Evolutionary conservation across 2,329 filamentous ascomycete genomes (phyloP).

Genomic region (Aspergillus oerlinghausenensis): DNA sequence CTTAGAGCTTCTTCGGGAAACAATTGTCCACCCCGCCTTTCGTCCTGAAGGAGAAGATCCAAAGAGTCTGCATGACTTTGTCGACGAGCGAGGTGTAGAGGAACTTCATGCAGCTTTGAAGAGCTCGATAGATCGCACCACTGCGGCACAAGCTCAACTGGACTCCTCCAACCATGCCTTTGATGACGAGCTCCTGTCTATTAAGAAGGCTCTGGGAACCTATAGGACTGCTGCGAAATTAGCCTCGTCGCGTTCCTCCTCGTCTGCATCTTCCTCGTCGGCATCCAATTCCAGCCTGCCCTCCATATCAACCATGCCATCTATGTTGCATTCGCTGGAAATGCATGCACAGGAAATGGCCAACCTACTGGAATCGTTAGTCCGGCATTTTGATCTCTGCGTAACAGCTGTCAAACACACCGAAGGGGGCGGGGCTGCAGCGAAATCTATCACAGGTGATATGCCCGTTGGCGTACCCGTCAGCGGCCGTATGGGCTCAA

Average conservation of each 20-base stretch:
- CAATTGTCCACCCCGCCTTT: slow-evolving; percentile 55
- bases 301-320: slow-evolving; percentile 43
- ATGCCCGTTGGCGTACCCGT: slow-evolving; percentile 49
- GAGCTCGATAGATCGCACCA: slow-evolving; percentile 57
- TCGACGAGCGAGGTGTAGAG: slow-evolving; percentile 59
- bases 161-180: slow-evolving; percentile 58
- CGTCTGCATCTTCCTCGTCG: slow-evolving; percentile 30
- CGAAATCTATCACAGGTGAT: slow-evolving; percentile 62
- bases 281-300: slow-evolving; percentile 31
- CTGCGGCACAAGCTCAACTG: slow-evolving; percentile 56
- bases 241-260: slow-evolving; percentile 34
- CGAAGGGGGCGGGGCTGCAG: slow-evolving; percentile 70
- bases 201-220: slow-evolving; percentile 55
- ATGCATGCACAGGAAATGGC: slow-evolving; percentile 78
- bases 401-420: slow-evolving; percentile 87
- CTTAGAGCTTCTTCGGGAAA: slow-evolving; percentile 52
- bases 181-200: slow-evolving; percentile 64
- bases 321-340: slow-evolving; percentile 61
- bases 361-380: slow-evolving; percentile 70
- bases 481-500: slow-evolving; percentile 26
- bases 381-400: slow-evolving; percentile 87
- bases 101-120: slow-evolving; percentile 54
- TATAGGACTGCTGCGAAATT: slow-evolving; percentile 36
- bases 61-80: slow-evolving; percentile 61
- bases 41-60: slow-evolving; percentile 45